Base-by-base conservation (phyloP, 2,329 filamentous ascomycete genomes). In the Raffaelea arxii region DNA sequence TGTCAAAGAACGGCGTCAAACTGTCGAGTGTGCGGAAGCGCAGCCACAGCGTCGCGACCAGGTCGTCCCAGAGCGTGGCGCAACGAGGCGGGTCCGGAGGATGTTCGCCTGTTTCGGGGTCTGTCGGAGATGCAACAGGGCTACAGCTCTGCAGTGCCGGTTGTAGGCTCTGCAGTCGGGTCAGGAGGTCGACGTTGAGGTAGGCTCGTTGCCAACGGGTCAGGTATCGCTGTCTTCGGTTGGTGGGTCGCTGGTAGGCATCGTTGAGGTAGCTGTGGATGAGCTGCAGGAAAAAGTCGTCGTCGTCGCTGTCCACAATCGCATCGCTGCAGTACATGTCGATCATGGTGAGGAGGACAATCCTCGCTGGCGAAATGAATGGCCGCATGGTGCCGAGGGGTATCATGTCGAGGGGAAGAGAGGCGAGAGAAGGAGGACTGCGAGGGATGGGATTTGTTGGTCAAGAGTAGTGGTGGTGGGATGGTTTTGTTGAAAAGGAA, bases 291-390 rank as follows among this genome's bases (percentile, higher is more conserved):
- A 66, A 60, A 12, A 64, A 61, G 4, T 66, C 60, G 4, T 66
- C 60, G 46, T 68, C 66, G 46, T 64, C 62, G 21, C 62, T 56
- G 46, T 64, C 68, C 9, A 66, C 64, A 6, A 71, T 59, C 2
- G 63, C 65, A n/a, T 80, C 80, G 53, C 85, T 80, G 32, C 79
- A 78, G 64, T 98, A 97, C 46, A 96, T 73, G 56, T 88, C 79
- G 44, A 92, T 76, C 45, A 98, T 76, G 46, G 80, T 78, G 46
- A 97, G 75, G 22, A 96, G 74, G 58, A 84, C 83, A 54, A 97
- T 77, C 61, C 92, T 94, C 32, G 49, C 49, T 4, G 52, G 51
- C 19, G 52, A 54, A 35, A 54, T 39, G 24, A 50, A 50, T 21
- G 49, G 47, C 4, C 48, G 51, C 51, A 54, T 53, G 7, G 40